Conservation (phyloP, 257 asterid species). For the Parsonsia alboflavescens region DNA sequence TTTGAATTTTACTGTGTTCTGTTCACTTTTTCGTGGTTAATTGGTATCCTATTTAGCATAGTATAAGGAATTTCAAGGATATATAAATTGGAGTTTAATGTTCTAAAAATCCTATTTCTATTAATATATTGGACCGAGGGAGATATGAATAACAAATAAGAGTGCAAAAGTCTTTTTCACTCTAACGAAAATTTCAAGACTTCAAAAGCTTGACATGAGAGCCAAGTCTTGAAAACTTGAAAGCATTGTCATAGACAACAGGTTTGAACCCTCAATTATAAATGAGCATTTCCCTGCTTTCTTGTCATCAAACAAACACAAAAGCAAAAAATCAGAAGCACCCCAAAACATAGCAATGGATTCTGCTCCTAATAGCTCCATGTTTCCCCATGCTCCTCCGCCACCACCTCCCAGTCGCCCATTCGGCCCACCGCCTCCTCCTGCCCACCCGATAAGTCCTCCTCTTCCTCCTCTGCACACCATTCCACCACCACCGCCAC, state of each 20-base stretch:
- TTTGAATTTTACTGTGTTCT: background rate
- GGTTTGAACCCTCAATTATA: constrained; percentile 8
- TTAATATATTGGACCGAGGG: no score
- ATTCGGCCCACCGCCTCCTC: background rate
- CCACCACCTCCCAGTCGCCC: constrained; percentile 17
- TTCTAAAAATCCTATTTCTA: no score
- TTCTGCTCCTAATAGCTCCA: constrained; percentile 11
- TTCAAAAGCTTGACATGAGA: constrained; percentile 30
- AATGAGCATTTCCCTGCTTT: constrained; percentile 5
- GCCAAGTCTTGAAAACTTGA: constrained; percentile 30
- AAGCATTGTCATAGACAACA: constrained; percentile 21
- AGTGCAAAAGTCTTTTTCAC: constrained; percentile 36
- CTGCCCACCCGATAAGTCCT: background rate
- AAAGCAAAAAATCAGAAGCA: background rate
- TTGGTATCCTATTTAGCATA: background rate
- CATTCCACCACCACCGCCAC: constrained; percentile 15
- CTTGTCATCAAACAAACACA: background rate
- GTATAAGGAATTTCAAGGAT: background rate
- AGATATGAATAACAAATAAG: background rate
- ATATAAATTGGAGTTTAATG: no score
- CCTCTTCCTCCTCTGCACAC: constrained; percentile 5
- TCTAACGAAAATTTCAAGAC: constrained; percentile 31
- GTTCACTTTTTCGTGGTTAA: no score
- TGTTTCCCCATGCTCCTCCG: constrained; percentile 15
- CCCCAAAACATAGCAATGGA: constrained; percentile 15